These are phyloP conservation scores for Boletus pseudo-olivaceus DNA, from an alignment of 768 basidiomycete genomes.

Conservation along the genomic window DNA sequence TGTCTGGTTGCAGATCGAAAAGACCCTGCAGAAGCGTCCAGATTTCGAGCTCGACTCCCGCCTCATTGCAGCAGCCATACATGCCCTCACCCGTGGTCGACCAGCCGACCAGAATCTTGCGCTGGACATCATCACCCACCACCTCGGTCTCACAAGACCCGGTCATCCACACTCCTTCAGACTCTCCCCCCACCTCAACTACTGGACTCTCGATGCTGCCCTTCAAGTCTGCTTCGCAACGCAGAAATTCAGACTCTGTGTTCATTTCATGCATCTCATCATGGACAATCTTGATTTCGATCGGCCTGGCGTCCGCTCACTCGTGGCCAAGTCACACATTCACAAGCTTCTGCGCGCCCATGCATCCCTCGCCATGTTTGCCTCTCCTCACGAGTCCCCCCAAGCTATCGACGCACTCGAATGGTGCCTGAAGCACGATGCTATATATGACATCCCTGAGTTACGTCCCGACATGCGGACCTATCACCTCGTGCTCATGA, in stretches of 20 bases:
- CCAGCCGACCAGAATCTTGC: constrained; percentile 62
- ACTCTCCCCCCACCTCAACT: constrained; percentile 41
- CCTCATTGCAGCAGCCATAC: constrained; percentile 49
- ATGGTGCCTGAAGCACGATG: constrained; percentile 65
- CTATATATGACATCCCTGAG: constrained; percentile 42
- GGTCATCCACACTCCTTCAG: constrained; percentile 37
- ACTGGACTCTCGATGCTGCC: constrained; percentile 49
- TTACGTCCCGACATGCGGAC: constrained; percentile 37
- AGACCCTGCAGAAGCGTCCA: constrained; percentile 43
- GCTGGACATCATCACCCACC: constrained; percentile 58
- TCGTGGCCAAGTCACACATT: constrained; percentile 52
- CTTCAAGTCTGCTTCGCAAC: constrained; percentile 54
- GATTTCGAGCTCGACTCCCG: constrained; percentile 52
- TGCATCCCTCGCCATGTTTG: constrained; percentile 37
- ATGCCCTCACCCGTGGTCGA: constrained; percentile 53
- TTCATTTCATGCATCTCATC: constrained; percentile 58
- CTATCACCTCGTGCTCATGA: constrained; percentile 58
- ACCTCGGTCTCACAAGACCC: constrained; percentile 55
- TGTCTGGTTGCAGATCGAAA: constrained; percentile 66
- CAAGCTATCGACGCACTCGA: constrained; percentile 57
- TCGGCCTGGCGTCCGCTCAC: constrained; percentile 30
- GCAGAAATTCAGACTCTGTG: constrained; percentile 43
- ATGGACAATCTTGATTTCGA: constrained; percentile 38
- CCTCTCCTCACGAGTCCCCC: constrained; percentile 37
- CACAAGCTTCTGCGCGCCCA: constrained; percentile 60